Evolutionary conservation across 176 grass and related monocot species (phyloP), one percentile per base, ranked within the genome.

Genomic region (Triticum timopheevii): DNA sequence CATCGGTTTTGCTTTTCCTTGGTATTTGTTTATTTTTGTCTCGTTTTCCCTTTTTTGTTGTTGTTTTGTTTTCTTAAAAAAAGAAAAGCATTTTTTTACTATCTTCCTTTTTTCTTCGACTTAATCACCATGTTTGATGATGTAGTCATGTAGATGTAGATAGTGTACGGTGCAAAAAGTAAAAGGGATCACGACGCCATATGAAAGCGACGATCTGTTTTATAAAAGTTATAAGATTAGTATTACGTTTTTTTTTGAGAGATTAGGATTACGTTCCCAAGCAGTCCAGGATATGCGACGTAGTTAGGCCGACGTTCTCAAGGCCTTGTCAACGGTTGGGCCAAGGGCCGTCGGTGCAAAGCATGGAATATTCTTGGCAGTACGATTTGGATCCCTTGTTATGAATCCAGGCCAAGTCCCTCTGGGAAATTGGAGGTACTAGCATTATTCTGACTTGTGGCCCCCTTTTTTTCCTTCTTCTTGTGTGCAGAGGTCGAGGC

Each of bases 401-500:
- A 12, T 8, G 40, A 42, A 10, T 0, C 24, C 72, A 17, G 16
- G 40, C 15, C 7, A 7, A 65, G 4, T 58, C n/a, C n/a, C 25
- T 19, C 13, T 19, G 30, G 1, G 2, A 22, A 2, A 13, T 20
- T 0, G 11, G 15, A 12, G 10, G 35, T 10, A 27, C 0, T 73
- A 27, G 72, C 12, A 19, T 19, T n/a, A 8, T 54, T 71, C 84
- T 90, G 88, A 90, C 64, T 42, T 52, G 62, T 76, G 63, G 89
- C 15, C 81, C 70, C 82, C 16, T 75, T 45, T 61, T 68, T 45
- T 17, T 10, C 1, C 3, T 40, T 36, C 16, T 67, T 65, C 0
- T 73, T 5, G 20, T 54, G 83, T 89, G 78, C 90, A 93, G 90
- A 90, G 87, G 79, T 86, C 86, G 7, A 80, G 73, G 52, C 80